These are phyloP conservation scores for Aphanomyces invadans DNA, from an alignment of 352 stramenopile species.

Conservation along the genomic window DNA sequence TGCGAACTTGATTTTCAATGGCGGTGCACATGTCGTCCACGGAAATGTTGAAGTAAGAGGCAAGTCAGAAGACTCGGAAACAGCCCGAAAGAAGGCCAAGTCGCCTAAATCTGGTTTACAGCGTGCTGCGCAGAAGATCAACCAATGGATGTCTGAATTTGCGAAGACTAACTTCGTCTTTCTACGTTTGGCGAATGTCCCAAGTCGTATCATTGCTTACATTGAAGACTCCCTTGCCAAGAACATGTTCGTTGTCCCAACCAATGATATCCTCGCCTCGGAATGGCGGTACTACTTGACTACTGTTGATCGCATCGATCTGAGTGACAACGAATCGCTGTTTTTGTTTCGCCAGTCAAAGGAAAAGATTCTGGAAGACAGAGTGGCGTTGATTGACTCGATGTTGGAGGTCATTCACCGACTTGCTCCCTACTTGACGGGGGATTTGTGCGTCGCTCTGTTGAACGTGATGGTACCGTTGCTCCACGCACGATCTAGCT, in stretches of 20 bases:
- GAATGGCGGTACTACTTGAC: constrained; percentile 18
- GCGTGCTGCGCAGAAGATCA: neutral
- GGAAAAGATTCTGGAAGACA: constrained; percentile 8
- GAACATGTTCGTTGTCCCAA: constrained; percentile 9
- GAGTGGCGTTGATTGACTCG: constrained; percentile 2
- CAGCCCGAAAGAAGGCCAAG: neutral
- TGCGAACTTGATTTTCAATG: constrained; percentile 5
- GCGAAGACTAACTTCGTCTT: neutral
- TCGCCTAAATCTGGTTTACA: neutral
- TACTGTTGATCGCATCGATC: neutral
- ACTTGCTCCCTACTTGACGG: neutral
- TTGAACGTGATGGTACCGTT: neutral
- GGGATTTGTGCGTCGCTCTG: constrained; percentile 7
- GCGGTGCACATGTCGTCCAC: neutral
- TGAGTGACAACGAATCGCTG: constrained; percentile 12
- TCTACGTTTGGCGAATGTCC: constrained; percentile 12
- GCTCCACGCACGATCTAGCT: neutral
- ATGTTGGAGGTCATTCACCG: constrained; percentile 3
- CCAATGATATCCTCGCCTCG: constrained; percentile 4
- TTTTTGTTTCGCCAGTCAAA: constrained; percentile 24
- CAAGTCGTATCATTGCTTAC: constrained; percentile 8
- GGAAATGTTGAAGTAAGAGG: neutral
- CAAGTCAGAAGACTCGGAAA: neutral
- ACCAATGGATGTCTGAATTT: neutral
- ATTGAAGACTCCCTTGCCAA: neutral